These are phyloP conservation scores for Scenedesmus sp. DNA, from an alignment of 163 green algal genomes.

Conservation along the genomic window DNA sequence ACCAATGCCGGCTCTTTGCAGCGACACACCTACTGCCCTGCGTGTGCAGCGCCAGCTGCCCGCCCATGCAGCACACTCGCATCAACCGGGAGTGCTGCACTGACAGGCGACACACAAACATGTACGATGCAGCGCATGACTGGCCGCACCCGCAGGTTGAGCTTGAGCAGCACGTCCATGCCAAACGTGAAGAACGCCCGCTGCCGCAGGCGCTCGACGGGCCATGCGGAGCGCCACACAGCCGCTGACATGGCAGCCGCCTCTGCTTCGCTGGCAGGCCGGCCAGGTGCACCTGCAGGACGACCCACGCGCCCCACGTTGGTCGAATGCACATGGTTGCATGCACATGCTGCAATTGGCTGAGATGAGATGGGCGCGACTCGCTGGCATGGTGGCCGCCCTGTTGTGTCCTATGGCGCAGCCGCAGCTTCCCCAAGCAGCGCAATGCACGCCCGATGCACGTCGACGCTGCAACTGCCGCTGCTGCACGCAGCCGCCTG, in stretches of 20 bases:
- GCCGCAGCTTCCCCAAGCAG: too few relatives aligned
- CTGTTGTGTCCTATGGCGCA: too few relatives aligned
- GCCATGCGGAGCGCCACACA: slow-evolving; percentile 94
- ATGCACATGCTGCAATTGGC: not conserved
- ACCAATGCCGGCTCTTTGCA: too few relatives aligned
- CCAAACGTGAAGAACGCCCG: slow-evolving; percentile 98
- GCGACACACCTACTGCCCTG: too few relatives aligned
- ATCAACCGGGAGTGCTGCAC: too few relatives aligned
- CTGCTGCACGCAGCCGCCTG: not conserved
- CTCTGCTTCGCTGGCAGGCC: slow-evolving; percentile 66
- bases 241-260: slow-evolving; percentile 70
- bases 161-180: slow-evolving; percentile 97
- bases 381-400: not conserved
- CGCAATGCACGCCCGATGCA: too few relatives aligned
- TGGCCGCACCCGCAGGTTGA: slow-evolving; percentile 78
- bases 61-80: too few relatives aligned
- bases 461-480: not conserved
- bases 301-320: too few relatives aligned
- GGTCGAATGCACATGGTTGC: not conserved
- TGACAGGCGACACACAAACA: too few relatives aligned
- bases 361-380: too few relatives aligned
- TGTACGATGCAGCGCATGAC: too few relatives aligned
- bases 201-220: slow-evolving; percentile 91
- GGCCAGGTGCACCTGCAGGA: slow-evolving; percentile 30
- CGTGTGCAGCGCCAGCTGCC: too few relatives aligned